Percentiles rank a stretch among this genome's conserved stretches.
These are phyloP conservation scores for Xerocomus minutiporus DNA, from an alignment of 1,284 basidiomycete species.

Conservation along the genomic window DNA sequence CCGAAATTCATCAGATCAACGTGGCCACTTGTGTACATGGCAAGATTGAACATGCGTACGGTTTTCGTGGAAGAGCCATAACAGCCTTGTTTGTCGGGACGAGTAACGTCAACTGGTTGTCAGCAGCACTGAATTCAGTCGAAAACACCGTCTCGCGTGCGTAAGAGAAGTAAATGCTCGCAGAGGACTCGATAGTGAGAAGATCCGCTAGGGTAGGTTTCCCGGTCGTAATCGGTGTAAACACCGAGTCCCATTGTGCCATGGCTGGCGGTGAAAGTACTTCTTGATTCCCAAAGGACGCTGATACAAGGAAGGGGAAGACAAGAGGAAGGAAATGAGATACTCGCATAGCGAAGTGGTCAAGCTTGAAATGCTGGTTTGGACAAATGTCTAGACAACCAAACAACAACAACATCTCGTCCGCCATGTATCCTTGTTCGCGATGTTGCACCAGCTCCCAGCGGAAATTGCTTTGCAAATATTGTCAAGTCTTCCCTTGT, in stretches of 20 bases:
- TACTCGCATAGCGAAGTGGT: slow-evolving; percentile 25
- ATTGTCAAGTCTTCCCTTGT: slow-evolving; percentile 40
- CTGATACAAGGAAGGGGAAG: slow-evolving; percentile 32
- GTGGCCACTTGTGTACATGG: neutral
- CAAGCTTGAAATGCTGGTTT: neutral
- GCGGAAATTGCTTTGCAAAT: too few species aligned
- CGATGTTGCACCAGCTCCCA: too few species aligned
- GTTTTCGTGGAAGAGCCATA: slow-evolving; percentile 70
- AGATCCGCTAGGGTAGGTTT: slow-evolving; percentile 61
- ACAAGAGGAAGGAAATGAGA: slow-evolving; percentile 28
- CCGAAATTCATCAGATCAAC: neutral
- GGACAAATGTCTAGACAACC: neutral
- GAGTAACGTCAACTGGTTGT: slow-evolving; percentile 50
- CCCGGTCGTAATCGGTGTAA: slow-evolving; percentile 16
- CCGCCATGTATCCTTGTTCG: too few species aligned
- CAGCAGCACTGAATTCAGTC: slow-evolving; percentile 40
- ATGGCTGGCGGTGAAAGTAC: slow-evolving; percentile 23
- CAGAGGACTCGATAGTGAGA: slow-evolving; percentile 65
- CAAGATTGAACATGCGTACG: slow-evolving; percentile 44
- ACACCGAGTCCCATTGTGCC: slow-evolving; percentile 10
- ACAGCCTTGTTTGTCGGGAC: slow-evolving; percentile 78
- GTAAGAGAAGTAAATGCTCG: slow-evolving; percentile 78
- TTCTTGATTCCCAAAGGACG: slow-evolving; percentile 32
- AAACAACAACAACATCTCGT: too few species aligned
- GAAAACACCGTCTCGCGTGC: slow-evolving; percentile 65